phyloP scores from a whole-genome alignment of 2,329 filamentous ascomycete species.

The Phialophora macrospora region DNA sequence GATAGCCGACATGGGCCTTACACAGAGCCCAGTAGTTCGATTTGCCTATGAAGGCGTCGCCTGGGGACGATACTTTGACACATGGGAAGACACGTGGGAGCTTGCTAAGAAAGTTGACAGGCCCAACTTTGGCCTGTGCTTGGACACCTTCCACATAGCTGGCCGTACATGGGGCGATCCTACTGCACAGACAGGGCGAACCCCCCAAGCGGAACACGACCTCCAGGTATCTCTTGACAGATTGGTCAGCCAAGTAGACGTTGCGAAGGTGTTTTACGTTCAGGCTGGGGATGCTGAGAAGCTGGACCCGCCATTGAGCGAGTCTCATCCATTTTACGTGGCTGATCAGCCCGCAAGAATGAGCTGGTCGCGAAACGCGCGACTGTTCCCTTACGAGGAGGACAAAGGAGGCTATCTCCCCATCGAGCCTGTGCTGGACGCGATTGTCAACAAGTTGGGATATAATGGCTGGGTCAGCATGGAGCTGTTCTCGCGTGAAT shows the following conservation, averaged over 20 bases:
- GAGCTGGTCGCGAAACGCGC: conserved; percentile 80
- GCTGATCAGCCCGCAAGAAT: conserved; percentile 66
- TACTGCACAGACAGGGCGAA: conserved; percentile 56
- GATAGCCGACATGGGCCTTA: conserved; percentile 60
- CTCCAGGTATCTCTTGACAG: conserved; percentile 60
- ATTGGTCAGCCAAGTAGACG: conserved; percentile 62
- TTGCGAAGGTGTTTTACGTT: conserved; percentile 72
- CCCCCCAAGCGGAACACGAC: conserved; percentile 59
- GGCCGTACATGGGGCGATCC: conserved; percentile 74
- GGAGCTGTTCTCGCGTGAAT: conserved; percentile 28
- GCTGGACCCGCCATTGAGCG: conserved; percentile 61
- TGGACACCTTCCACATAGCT: conserved; percentile 79
- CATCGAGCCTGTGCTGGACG: conserved; percentile 62
- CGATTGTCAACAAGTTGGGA: conserved; percentile 66
- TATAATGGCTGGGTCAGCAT: conserved; percentile 51
- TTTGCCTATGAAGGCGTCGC: conserved; percentile 75
- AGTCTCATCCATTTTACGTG: conserved; percentile 63
- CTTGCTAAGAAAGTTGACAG: conserved; percentile 68
- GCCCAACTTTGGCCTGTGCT: conserved; percentile 74
- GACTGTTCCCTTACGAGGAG: conserved; percentile 70
- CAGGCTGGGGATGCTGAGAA: conserved; percentile 76
- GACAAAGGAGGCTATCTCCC: conserved; percentile 70
- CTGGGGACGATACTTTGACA: conserved; percentile 71
- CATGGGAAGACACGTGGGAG: conserved; percentile 74
- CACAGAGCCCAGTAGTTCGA: conserved; percentile 63